Conservation (phyloP, 768 basidiomycete species). For the Kondoa malvinella region DNA sequence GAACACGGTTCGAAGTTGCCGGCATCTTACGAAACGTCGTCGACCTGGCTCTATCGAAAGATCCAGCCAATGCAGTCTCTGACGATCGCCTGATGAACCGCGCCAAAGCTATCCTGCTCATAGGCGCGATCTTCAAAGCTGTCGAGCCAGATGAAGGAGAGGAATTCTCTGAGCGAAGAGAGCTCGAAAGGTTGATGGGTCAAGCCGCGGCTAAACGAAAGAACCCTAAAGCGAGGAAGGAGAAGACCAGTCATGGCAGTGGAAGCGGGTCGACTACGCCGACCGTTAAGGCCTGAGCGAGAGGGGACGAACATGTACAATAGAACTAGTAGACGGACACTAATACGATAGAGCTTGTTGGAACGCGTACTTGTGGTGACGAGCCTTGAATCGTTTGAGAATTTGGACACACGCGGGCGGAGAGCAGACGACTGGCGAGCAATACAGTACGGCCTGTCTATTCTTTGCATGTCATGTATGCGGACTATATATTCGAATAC, state of each 20-base stretch:
- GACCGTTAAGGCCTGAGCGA: background rate
- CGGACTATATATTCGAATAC: no score
- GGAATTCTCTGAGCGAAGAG: conserved; percentile 56
- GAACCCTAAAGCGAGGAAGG: conserved; percentile 15
- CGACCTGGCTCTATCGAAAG: conserved; percentile 2
- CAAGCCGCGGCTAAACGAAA: conserved; percentile 18
- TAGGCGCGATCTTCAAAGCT: conserved; percentile 76
- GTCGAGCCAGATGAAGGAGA: conserved; percentile 76
- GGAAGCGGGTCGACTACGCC: no score
- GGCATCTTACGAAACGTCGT: conserved; percentile 62
- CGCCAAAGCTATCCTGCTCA: conserved; percentile 59
- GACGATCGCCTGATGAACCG: conserved; percentile 44
- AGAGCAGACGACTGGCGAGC: no score
- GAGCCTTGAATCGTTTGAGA: no score
- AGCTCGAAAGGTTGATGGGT: conserved; percentile 64
- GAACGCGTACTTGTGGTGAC: no score
- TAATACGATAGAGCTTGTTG: no score
- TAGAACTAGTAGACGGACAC: no score
- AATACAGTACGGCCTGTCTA: no score
- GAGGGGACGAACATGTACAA: no score
- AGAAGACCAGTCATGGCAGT: conserved; percentile 10
- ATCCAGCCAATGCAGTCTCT: background rate
- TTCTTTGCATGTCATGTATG: no score
- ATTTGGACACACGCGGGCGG: no score
- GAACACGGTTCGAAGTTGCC: conserved; percentile 83